A percentile compares a stretch with the other conserved stretches of the same genome.
phyloP scores from a whole-genome alignment of 164 flowering plant genomes.

The Umbilicus rupestris region DNA sequence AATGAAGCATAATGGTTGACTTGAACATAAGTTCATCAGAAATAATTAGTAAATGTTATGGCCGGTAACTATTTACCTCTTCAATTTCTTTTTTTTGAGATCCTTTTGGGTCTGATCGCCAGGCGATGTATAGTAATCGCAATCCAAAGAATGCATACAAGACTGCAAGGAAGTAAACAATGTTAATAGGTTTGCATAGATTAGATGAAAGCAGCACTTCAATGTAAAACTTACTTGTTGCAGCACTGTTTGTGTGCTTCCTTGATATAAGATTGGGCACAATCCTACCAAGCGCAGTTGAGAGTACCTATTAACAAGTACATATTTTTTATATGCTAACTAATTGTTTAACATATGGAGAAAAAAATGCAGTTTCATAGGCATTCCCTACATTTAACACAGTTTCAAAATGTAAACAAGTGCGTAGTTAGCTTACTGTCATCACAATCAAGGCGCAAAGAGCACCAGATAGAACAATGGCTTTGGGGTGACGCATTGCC shows the following conservation, averaged over 20 bases:
- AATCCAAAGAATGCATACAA: constrained; percentile 90
- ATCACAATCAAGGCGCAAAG: constrained; percentile 85
- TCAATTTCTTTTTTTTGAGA: constrained; percentile 95
- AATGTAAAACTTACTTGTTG: constrained; percentile 53
- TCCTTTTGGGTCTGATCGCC: constrained; percentile 91
- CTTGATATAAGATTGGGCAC: constrained; percentile 97
- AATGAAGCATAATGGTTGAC: background rate
- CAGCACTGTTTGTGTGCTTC: constrained; percentile 97
- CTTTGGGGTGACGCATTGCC: constrained; percentile 99
- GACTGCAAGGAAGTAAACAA: constrained; percentile 42
- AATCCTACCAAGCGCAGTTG: constrained; percentile 97
- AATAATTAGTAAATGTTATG: no score
- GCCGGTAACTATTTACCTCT: constrained; percentile 45
- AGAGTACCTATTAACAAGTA: constrained; percentile 58
- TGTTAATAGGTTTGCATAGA: background rate
- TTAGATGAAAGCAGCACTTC: constrained; percentile 3
- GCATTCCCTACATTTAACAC: background rate
- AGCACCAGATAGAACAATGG: constrained; percentile 95
- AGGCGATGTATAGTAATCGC: constrained; percentile 92
- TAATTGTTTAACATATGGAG: background rate
- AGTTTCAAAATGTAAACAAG: background rate
- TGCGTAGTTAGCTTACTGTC: constrained; percentile 59
- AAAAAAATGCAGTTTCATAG: background rate
- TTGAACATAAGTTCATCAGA: no score
- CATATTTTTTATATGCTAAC: constrained; percentile 10